Evolutionary conservation across 2,329 filamentous ascomycete genomes (phyloP).

Genomic region (Westerdykella sp.): DNA sequence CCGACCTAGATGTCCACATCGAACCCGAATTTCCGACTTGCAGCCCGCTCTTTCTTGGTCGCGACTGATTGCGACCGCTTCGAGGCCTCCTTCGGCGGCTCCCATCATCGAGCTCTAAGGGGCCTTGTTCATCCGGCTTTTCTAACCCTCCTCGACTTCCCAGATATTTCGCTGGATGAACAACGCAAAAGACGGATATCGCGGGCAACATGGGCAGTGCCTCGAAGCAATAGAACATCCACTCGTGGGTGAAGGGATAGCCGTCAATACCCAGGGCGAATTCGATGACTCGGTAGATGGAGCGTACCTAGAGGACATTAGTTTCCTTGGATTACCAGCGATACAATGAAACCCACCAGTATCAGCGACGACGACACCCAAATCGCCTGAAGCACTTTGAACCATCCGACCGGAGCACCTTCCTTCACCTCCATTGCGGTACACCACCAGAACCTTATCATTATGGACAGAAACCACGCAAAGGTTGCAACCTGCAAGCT

Average conservation of each 20-base stretch:
- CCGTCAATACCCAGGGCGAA: slow-evolving; percentile 44
- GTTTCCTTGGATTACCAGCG: background rate
- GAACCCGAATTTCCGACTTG: too few relatives aligned
- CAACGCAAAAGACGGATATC: slow-evolving; percentile 43
- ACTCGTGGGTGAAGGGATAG: slow-evolving; percentile 46
- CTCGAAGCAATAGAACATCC: slow-evolving; percentile 48
- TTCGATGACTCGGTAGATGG: slow-evolving; percentile 45
- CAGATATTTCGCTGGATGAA: slow-evolving; percentile 41
- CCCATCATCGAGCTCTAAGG: too few relatives aligned
- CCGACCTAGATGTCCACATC: too few relatives aligned
- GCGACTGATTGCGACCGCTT: too few relatives aligned
- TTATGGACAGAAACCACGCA: slow-evolving; percentile 37
- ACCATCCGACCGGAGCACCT: slow-evolving; percentile 34
- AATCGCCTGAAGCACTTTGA: slow-evolving; percentile 38
- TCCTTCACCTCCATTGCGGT: slow-evolving; percentile 14
- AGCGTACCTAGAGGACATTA: slow-evolving; percentile 36
- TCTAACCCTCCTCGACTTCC: slow-evolving; percentile 12
- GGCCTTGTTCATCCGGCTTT: background rate
- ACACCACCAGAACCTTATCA: slow-evolving; percentile 36
- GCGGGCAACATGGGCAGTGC: slow-evolving; percentile 43
- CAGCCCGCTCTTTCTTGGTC: too few relatives aligned
- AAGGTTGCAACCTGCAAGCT: slow-evolving; percentile 40
- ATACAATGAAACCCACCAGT: slow-evolving; percentile 32
- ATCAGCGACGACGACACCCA: slow-evolving; percentile 44
- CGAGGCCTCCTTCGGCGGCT: too few relatives aligned